phyloP scores from a whole-genome alignment of 257 asterid genomes.

The Solanum phureja region DNA sequence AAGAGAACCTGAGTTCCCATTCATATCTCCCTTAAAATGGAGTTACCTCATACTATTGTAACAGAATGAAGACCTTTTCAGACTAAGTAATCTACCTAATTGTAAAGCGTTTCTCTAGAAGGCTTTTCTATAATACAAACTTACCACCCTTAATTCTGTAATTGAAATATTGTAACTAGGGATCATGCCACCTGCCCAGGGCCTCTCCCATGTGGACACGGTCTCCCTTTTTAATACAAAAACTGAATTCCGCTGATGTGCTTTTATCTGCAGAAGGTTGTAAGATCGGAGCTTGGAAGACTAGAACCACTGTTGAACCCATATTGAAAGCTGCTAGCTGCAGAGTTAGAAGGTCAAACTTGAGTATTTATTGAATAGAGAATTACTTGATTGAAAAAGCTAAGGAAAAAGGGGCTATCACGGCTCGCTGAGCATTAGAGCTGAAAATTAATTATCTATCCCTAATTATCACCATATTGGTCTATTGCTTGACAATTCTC shows the following conservation, averaged over 20 bases:
- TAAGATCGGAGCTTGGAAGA: constrained; percentile 74
- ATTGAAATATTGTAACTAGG: not conserved
- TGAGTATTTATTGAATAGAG: not conserved
- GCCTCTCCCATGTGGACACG: constrained; percentile 82
- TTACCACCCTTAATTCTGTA: not conserved
- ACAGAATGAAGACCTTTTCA: not conserved
- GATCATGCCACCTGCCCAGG: constrained; percentile 60
- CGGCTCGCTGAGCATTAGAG: not conserved
- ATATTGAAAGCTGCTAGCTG: constrained; percentile 90
- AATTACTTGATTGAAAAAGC: not conserved
- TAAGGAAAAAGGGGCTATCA: not conserved
- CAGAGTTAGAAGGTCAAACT: constrained; percentile 4
- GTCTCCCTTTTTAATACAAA: constrained; percentile 53
- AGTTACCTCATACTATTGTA: not conserved
- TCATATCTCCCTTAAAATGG: not conserved
- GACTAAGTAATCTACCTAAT: not conserved
- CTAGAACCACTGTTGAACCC: constrained; percentile 97
- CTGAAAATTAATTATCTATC: not conserved
- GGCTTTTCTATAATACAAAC: not conserved
- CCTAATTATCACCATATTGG: not conserved
- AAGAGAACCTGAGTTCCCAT: not conserved
- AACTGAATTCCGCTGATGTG: constrained; percentile 48
- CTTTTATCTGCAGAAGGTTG: constrained; percentile 15
- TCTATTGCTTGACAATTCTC: not conserved
- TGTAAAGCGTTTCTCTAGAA: not conserved